phyloP scores from a whole-genome alignment of 495 filamentous ascomycete species.

The Thermothielavioides terrestris region DNA sequence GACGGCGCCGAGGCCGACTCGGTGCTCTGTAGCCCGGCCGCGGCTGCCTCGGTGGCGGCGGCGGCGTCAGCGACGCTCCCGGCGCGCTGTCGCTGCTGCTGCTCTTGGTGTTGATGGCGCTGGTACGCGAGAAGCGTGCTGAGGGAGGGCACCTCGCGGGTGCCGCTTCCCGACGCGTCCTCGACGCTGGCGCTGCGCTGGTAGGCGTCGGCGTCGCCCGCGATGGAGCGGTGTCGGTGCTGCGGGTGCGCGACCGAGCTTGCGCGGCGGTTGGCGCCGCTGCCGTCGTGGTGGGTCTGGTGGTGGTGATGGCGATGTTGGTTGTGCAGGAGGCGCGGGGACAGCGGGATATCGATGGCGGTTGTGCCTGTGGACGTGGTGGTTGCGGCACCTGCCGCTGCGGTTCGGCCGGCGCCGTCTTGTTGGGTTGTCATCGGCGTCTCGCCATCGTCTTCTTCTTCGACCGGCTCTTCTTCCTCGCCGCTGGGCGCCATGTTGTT shows the following conservation, averaged over 20 bases:
- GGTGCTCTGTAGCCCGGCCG: too few relatives aligned
- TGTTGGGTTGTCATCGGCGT: slow-evolving; percentile 30
- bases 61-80: too few relatives aligned
- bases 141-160: slow-evolving; percentile 49
- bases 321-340: slow-evolving; percentile 55
- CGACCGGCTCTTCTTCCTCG: slow-evolving; percentile 26
- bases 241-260: slow-evolving; percentile 59
- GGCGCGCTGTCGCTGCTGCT: too few relatives aligned
- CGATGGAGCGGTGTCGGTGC: slow-evolving; percentile 45
- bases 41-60: too few relatives aligned
- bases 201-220: slow-evolving; percentile 49
- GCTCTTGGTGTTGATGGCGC: too few relatives aligned
- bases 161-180: slow-evolving; percentile 47
- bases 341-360: slow-evolving; percentile 77
- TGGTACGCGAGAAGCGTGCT: slow-evolving; percentile 47
- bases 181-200: slow-evolving; percentile 73
- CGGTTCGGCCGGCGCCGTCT: slow-evolving; percentile 34
- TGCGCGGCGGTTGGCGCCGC: slow-evolving; percentile 46
- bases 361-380: slow-evolving; percentile 1
- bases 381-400: slow-evolving; percentile 37
- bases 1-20: neutral
- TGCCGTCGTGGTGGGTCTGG: slow-evolving; percentile 41
- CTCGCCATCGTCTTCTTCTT: slow-evolving; percentile 26
- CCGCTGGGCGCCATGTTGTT: slow-evolving; percentile 16
- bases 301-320: slow-evolving; percentile 21